These are phyloP conservation scores for Sideroxylon spinosum DNA, from an alignment of 179 eudicot genomes.

Conservation along the genomic window DNA sequence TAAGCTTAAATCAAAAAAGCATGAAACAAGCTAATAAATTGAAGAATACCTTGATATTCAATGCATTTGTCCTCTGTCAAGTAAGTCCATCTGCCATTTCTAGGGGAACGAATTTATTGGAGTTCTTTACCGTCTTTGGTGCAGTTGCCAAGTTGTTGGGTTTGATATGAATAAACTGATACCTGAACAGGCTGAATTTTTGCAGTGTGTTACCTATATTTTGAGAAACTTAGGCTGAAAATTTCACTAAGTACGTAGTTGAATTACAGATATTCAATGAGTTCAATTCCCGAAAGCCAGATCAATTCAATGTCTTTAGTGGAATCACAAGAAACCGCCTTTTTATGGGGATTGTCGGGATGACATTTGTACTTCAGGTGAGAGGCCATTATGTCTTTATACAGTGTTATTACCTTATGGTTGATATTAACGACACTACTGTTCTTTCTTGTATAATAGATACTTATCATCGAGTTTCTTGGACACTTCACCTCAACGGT, in stretches of 20 bases:
- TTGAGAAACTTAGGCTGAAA: too few species aligned
- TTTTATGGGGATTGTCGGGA: conserved; percentile 66
- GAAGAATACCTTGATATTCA: conserved; percentile 80
- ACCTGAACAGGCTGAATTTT: not conserved
- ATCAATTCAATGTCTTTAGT: conserved; percentile 62
- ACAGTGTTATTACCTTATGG: not conserved
- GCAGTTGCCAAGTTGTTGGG: not conserved
- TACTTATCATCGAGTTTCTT: conserved; percentile 64
- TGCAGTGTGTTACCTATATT: not conserved
- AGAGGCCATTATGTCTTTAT: conserved; percentile 8
- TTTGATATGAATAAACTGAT: not conserved
- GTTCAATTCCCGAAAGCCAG: conserved; percentile 91
- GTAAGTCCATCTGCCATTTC: conserved; percentile 33
- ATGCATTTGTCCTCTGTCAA: conserved; percentile 84
- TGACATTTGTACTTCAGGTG: conserved; percentile 76
- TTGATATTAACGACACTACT: conserved; percentile 10
- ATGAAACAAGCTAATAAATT: conserved; percentile 39
- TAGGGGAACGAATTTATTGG: not conserved
- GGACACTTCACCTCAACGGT: conserved; percentile 73
- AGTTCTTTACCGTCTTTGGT: not conserved
- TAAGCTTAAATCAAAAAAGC: conserved; percentile 33
- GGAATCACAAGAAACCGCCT: conserved; percentile 65
- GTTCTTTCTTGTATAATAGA: conserved; percentile 28
- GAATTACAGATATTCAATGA: conserved; percentile 75
- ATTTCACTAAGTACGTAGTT: not conserved